These are phyloP conservation scores for Rhizopus sp. DNA, from an alignment of 371 early-diverging fungal species.

Conservation along the genomic window DNA sequence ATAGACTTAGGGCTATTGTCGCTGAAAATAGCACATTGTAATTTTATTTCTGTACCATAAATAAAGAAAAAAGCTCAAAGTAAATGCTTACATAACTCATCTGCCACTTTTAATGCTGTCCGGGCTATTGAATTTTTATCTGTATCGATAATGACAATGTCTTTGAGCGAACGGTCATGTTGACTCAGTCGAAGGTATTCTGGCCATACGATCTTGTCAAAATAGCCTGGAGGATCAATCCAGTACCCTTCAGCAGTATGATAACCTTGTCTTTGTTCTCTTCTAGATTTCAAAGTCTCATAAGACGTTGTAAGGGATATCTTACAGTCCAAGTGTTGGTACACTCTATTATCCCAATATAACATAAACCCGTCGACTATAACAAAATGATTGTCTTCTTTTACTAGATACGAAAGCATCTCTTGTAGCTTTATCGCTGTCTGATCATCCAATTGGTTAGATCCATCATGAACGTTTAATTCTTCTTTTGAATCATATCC, in stretches of 20 bases:
- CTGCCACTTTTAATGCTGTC: slow-evolving; percentile 21
- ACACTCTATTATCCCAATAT: slow-evolving; percentile 47
- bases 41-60: slow-evolving; percentile 4
- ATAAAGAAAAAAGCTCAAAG: slow-evolving; percentile 6
- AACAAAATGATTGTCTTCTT: slow-evolving; percentile 41
- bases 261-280: slow-evolving; percentile 73
- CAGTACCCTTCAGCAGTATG: slow-evolving; percentile 70
- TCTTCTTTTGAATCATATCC: slow-evolving; percentile 51
- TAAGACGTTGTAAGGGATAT: slow-evolving; percentile 65
- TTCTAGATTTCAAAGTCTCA: slow-evolving; percentile 62
- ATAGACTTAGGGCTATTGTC: slow-evolving; percentile 31
- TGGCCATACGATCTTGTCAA: slow-evolving; percentile 85
- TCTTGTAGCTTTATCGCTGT: slow-evolving; percentile 5
- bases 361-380: slow-evolving; percentile 88
- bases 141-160: slow-evolving; percentile 29
- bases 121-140: slow-evolving; percentile 28
- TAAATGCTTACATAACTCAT: slow-evolving; percentile 7
- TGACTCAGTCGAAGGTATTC: slow-evolving; percentile 56
- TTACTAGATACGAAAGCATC: slow-evolving; percentile 1
- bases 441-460: slow-evolving; percentile 10
- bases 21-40: slow-evolving; percentile 8
- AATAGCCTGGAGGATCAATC: slow-evolving; percentile 87
- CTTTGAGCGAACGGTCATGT: slow-evolving; percentile 20
- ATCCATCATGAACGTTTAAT: slow-evolving; percentile 52
- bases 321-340: slow-evolving; percentile 58